Evolutionary conservation across 345 rosid species (phyloP).

Genomic region (Boechera stricta): DNA sequence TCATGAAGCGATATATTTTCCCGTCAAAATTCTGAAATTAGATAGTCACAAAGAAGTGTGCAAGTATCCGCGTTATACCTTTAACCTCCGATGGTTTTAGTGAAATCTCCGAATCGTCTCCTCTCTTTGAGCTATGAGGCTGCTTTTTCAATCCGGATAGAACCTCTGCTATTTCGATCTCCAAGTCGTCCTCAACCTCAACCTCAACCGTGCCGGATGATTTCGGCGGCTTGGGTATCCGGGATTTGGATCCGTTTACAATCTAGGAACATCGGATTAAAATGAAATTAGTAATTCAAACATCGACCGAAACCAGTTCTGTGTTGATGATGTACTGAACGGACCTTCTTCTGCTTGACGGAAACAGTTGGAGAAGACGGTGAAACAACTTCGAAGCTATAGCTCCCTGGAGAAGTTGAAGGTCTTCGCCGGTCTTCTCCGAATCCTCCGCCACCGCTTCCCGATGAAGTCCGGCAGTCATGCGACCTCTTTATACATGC

Average conservation of each 20-base stretch:
- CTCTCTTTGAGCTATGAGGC: constrained; percentile 45
- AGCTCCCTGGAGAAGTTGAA: constrained; percentile 56
- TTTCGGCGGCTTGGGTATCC: constrained; percentile 49
- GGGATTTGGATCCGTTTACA: constrained; percentile 48
- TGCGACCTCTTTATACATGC: constrained; percentile 66
- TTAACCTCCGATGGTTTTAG: constrained; percentile 34
- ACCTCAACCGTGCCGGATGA: constrained; percentile 39
- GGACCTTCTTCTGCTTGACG: constrained; percentile 56
- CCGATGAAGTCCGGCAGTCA: constrained; percentile 53
- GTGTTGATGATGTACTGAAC: neutral
- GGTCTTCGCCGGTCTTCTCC: constrained; percentile 48
- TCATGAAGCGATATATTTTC: neutral
- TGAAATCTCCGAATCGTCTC: constrained; percentile 32
- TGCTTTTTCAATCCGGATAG: constrained; percentile 60
- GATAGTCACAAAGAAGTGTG: neutral
- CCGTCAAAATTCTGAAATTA: neutral
- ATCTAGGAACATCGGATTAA: constrained; percentile 31
- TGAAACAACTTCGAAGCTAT: constrained; percentile 48
- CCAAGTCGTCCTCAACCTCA: constrained; percentile 58
- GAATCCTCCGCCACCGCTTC: constrained; percentile 52
- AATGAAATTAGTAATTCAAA: neutral
- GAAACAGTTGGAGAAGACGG: constrained; percentile 56
- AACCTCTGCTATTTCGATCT: constrained; percentile 73
- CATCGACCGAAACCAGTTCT: constrained; percentile 11
- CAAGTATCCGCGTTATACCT: constrained; percentile 3